phyloP scores from a whole-genome alignment of 305 asterid species.

The Solanum hybrid region DNA sequence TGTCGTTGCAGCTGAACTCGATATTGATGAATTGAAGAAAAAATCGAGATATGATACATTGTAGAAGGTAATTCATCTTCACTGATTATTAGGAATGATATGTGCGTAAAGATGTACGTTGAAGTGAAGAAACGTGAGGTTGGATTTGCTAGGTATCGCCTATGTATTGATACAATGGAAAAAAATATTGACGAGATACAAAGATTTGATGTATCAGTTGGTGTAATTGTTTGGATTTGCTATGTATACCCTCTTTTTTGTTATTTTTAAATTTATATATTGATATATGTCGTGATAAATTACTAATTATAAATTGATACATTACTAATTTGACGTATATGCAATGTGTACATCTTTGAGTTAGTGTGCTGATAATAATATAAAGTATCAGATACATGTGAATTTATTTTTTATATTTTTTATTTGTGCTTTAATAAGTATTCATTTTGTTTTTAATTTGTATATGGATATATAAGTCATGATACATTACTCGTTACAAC shows the following conservation, averaged over 20 bases:
- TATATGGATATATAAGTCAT: background rate
- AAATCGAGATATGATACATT: background rate
- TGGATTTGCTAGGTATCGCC: background rate
- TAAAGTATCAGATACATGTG: background rate
- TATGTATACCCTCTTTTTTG: background rate
- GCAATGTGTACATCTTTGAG: background rate
- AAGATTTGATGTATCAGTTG: background rate
- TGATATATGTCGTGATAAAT: background rate
- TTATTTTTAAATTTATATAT: too few relatives aligned
- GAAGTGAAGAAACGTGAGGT: background rate
- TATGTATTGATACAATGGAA: background rate
- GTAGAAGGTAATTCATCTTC: background rate
- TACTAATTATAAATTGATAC: background rate
- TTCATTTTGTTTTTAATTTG: background rate
- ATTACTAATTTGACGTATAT: background rate
- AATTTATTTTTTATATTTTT: too few relatives aligned
- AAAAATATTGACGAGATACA: background rate
- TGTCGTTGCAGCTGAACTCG: background rate
- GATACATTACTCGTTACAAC: too few relatives aligned
- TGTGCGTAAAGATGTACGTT: background rate
- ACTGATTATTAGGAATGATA: background rate
- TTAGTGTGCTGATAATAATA: background rate
- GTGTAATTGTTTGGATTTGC: background rate
- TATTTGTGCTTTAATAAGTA: too few relatives aligned
- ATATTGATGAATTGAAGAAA: background rate